These are phyloP conservation scores for Coleophoma cylindrospora DNA, from an alignment of 2,329 filamentous ascomycete genomes.

Conservation along the genomic window DNA sequence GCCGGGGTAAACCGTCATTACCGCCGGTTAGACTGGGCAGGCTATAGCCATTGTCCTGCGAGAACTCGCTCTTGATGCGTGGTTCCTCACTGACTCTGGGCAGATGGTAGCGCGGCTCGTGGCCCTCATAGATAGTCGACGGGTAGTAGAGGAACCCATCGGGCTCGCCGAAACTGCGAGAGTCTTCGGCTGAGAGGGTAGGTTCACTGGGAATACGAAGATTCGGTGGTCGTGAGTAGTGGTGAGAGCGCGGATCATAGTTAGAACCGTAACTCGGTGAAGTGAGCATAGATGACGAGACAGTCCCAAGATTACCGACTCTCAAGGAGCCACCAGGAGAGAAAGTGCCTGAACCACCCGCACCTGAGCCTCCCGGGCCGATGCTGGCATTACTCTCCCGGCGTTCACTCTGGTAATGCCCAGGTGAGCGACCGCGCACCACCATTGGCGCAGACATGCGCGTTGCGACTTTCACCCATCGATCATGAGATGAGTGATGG, in stretches of 20 bases:
- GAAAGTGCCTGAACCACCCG: slow-evolving; percentile 21
- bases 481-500: slow-evolving; percentile 17
- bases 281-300: slow-evolving; percentile 19
- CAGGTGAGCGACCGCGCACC: slow-evolving; percentile 60
- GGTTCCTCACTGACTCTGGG: slow-evolving; percentile 17
- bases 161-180: slow-evolving; percentile 21
- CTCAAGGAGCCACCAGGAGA: slow-evolving; percentile 16
- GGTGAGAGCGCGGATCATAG: slow-evolving; percentile 21
- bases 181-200: slow-evolving; percentile 23
- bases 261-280: slow-evolving; percentile 16
- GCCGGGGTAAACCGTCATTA: slow-evolving; percentile 15
- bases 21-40: slow-evolving; percentile 18
- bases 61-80: slow-evolving; percentile 24
- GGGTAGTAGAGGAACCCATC: slow-evolving; percentile 26
- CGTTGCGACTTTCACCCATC: slow-evolving; percentile 54
- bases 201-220: slow-evolving; percentile 26
- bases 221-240: slow-evolving; percentile 17
- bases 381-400: slow-evolving; percentile 46
- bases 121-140: slow-evolving; percentile 20
- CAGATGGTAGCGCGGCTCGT: slow-evolving; percentile 21
- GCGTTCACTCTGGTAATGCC: slow-evolving; percentile 53
- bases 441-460: slow-evolving; percentile 58
- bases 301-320: slow-evolving; percentile 21
- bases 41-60: slow-evolving; percentile 11
- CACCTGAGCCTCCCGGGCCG: slow-evolving; percentile 43